Percentiles rank a stretch among this genome's conserved stretches.
These are phyloP conservation scores for Epichloe aotearoae DNA, from an alignment of 2,329 filamentous ascomycete species.

Conservation along the genomic window DNA sequence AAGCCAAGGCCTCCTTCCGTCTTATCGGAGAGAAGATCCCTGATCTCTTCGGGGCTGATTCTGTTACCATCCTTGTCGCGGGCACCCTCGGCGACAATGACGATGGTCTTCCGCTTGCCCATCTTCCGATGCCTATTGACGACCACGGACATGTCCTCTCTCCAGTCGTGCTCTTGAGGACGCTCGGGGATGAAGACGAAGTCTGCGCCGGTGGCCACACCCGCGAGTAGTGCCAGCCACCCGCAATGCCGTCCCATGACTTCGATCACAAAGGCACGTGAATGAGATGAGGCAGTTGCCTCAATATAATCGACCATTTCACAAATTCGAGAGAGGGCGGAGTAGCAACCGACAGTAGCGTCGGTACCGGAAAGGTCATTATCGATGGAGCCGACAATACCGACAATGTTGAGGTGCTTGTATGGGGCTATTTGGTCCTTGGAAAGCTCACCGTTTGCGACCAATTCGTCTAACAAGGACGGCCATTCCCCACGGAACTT, in stretches of 20 bases:
- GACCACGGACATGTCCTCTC: constrained; percentile 71
- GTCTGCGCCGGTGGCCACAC: constrained; percentile 87
- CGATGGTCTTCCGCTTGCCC: constrained; percentile 95
- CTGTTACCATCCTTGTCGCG: constrained; percentile 73
- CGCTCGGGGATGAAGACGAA: constrained; percentile 96
- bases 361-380: constrained; percentile 97
- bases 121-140: constrained; percentile 70
- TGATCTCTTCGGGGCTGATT: constrained; percentile 71
- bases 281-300: constrained; percentile 86
- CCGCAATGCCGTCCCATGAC: constrained; percentile 98
- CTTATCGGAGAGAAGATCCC: constrained; percentile 70
- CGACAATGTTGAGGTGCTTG: constrained; percentile 86
- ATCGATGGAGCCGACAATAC: constrained; percentile 92
- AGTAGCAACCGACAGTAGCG: constrained; percentile 94
- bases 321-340: constrained; percentile 82
- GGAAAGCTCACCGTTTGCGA: constrained; percentile 58
- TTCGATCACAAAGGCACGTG: constrained; percentile 91
- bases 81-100: constrained; percentile 93
- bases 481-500: constrained; percentile 90
- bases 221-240: constrained; percentile 93
- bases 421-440: constrained; percentile 61
- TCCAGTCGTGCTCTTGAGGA: constrained; percentile 77
- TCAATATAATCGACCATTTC: constrained; percentile 96
- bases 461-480: constrained; percentile 71
- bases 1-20: constrained; percentile 54